Evolutionary conservation across 495 filamentous ascomycete genomes (phyloP), one percentile per base, ranked within the genome.

Genomic region (Trichoderma asperelloides): DNA sequence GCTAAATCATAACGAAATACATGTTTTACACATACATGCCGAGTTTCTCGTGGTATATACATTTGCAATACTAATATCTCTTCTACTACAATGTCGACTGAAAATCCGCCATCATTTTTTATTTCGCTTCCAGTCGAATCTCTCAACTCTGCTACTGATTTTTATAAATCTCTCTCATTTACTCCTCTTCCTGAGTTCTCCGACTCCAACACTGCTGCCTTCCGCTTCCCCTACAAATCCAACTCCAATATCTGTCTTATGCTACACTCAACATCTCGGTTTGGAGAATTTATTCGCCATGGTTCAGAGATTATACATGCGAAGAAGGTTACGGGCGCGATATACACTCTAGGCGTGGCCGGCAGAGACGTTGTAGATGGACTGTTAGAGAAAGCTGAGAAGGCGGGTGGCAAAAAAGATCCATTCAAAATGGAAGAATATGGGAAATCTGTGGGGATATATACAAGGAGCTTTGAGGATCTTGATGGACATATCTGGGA

Each of bases 401-500:
- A 62, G 8, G 70, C 68, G 4, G 71, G 71, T 2, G 71, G 71
- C 9, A 66, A 65, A 63, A 62, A 28, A 25, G 71, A 73, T 25
- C 70, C 71, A 6, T 73, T 65, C 11, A 49, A 51, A 27, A 57
- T 73, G 68, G 18, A 67, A 40, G 65, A 43, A 0, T 70, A 69
- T 62, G 71, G 70, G 8, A 47, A 51, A 57, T 63, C 45, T 12
- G 65, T 67, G 49, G 71, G 70, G 7, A 71, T 73, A 69, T 71
- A 73, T 27, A 47, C 51, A 21, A 45, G 71, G 21, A 73, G 71
- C 55, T 73, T 70, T 65, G 67, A 57, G 18, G 70, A 73, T 33
- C 18, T 69, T 66, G 71, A 71, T 60, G 71, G 71, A 16, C 71
- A 73, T 66, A 66, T 71, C 0, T 71, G 71, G 71, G 71, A 73